Conservation (phyloP, 768 basidiomycete genomes). For the Trametes meyenii region DNA sequence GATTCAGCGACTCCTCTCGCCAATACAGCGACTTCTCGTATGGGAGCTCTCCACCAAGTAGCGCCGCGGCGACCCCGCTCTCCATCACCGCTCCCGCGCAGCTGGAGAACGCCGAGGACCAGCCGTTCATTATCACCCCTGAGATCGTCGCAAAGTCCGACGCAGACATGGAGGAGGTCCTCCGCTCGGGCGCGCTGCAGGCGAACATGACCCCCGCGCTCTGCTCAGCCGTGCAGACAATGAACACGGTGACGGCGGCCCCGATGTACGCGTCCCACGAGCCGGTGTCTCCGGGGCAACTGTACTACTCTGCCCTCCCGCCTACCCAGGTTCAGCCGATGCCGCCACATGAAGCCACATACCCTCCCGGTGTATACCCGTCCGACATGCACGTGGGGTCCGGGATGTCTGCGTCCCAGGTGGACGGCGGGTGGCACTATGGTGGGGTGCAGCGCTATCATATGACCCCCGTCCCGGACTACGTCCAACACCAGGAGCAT, state of each 20-base stretch:
- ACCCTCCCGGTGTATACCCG: background rate
- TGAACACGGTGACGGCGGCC: background rate
- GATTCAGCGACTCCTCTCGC: slow-evolving; percentile 9
- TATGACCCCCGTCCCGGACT: slow-evolving; percentile 5
- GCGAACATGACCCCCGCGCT: slow-evolving; percentile 30
- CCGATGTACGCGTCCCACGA: background rate
- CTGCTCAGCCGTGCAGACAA: slow-evolving; percentile 2
- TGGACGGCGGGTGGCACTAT: slow-evolving; percentile 6
- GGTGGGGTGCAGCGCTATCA: background rate
- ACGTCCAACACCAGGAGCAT: slow-evolving; percentile 1
- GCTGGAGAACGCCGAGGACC: slow-evolving; percentile 26
- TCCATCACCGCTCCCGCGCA: slow-evolving; percentile 15
- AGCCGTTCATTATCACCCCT: slow-evolving; percentile 34
- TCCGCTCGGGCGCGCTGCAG: slow-evolving; percentile 33
- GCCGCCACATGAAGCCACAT: background rate
- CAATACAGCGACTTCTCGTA: slow-evolving; percentile 18
- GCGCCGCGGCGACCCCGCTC: slow-evolving; percentile 22
- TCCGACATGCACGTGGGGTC: background rate
- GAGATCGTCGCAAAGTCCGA: slow-evolving; percentile 33
- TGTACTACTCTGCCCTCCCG: slow-evolving; percentile 1
- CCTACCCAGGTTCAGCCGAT: background rate
- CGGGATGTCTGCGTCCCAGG: background rate
- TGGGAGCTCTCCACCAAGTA: slow-evolving; percentile 21
- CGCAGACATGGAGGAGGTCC: slow-evolving; percentile 29
- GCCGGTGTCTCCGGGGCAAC: background rate